Base-by-base conservation (phyloP, 2,329 filamentous ascomycete species). In the Verticillium tricorpus region DNA sequence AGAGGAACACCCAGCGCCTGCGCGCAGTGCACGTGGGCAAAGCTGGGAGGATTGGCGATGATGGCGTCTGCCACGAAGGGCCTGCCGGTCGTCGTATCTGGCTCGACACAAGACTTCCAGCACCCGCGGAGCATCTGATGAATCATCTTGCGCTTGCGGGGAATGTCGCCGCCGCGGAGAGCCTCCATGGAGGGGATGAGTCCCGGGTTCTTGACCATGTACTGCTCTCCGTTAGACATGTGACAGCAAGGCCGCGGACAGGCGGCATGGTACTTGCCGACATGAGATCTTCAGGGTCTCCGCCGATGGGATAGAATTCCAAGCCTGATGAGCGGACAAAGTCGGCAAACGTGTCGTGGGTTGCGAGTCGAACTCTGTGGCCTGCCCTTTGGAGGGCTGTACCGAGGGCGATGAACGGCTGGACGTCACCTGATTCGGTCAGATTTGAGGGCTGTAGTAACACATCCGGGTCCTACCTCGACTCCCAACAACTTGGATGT, bases 251-350 rank as follows among this genome's bases (percentile, higher is more conserved):
- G 14, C 9, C 34, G 34, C 14, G 4, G 5, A 28, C 28, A 35
- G 34, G 9, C 34, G 34, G 8, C 14, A 35, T 35, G 9, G 14
- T 9, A 35, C 34, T 9, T 35, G 4, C 34, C 34, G 67, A 64
- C 67, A 68, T 78, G 40, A 78, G 69, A 56, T 77, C 73, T 7
- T 78, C 74, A 0, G 82, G 82, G 58, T 84, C 77, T 1, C 82
- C 82, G 3, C 82, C 83, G 15, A 85, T 83, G 0, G 75, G 73
- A 64, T 77, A 85, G 65, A 85, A 85, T 60, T 85, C 82, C 1
- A 85, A 67, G 0, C 77, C 78, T 2, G 77, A 73, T 9, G 77
- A 70, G 9, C 73, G 69, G 1, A 85, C 80, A 40, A 85, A 84
- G 7, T 76, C 69, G 56, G 76, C 73, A 61, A 85, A 85, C 1